Evolutionary conservation across 2,329 filamentous ascomycete species (phyloP), one percentile per base, ranked within the genome.

Genomic region (Aspergillus niger): DNA sequence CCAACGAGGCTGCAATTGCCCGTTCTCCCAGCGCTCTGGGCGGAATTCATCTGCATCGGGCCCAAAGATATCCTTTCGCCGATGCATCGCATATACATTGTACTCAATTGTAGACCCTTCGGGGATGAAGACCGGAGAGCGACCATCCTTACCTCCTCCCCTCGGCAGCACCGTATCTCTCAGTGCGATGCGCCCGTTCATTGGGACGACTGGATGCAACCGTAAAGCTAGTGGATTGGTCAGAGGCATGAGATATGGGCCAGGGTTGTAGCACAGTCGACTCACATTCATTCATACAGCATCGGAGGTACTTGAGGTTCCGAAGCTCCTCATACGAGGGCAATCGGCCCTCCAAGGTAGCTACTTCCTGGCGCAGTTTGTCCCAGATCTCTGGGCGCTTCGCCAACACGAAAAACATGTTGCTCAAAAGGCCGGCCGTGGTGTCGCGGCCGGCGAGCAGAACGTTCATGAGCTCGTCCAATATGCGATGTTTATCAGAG

Each of bases 401-500:
- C 2, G 70, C 69, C 17, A 76, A 61, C 13, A 72, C 64, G 41
- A 72, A 73, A 59, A 73, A 76, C 2, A 69, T 65, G 63, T 74
- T 74, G 24, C 69, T 65, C 1, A 77, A 66, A 7, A 77, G 67
- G 50, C 70, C 65, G 8, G 75, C 76, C 5, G 75, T 77, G 1
- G 76, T 76, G 58, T 78, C 76, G 1, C 76, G 68, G 0, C 74
- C 76, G 4, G 75, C 76, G 7, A 76, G 63, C 3, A 78, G 66
- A n/a, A 77, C 66, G 51, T 76, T 77, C 50, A 79, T 55, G 43
- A 77, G 63, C 64, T 87, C 82, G 62, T 83, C 80, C 3, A 82
- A 74, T 6, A 86, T 71, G 17, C 79, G 76, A 8, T 64, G 78
- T 63, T 63, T 79, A 70, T 77, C 82, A 69, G 61, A 77, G 64